These are phyloP conservation scores for Clarkia xantiana DNA, from an alignment of 345 rosid genomes.

Conservation along the genomic window DNA sequence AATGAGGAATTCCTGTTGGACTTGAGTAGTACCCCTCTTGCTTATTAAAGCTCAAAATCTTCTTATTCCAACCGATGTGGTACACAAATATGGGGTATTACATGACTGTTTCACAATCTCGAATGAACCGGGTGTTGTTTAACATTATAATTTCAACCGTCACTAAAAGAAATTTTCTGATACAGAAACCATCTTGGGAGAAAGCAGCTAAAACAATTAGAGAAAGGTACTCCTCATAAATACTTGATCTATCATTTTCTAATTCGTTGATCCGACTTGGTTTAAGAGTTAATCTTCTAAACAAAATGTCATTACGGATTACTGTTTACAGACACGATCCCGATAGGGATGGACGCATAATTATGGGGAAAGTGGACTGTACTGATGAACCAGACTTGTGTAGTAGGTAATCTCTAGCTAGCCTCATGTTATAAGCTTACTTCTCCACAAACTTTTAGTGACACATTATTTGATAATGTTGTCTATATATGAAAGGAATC, in stretches of 20 bases:
- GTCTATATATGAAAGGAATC: conserved; percentile 42
- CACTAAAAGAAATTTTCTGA: conserved; percentile 1
- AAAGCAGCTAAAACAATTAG: conserved; percentile 69
- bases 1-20: too few relatives aligned
- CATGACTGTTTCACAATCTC: too few relatives aligned
- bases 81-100: too few relatives aligned
- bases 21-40: too few relatives aligned
- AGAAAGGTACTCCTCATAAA: conserved; percentile 43
- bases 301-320: conserved; percentile 3
- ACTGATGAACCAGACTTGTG: conserved; percentile 69
- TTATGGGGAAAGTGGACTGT: conserved; percentile 83
- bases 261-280: neutral
- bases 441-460: too few relatives aligned
- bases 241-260: too few relatives aligned
- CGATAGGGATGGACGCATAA: conserved; percentile 78
- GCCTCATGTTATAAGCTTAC: too few relatives aligned
- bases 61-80: too few relatives aligned
- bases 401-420: conserved; percentile 36
- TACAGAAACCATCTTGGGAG: conserved; percentile 98
- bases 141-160: too few relatives aligned
- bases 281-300: neutral
- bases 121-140: too few relatives aligned
- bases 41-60: too few relatives aligned
- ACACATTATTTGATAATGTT: neutral
- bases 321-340: conserved; percentile 63